Conservation (phyloP, 1,139 yeast species). For the Kurtzmaniella natalensis region DNA sequence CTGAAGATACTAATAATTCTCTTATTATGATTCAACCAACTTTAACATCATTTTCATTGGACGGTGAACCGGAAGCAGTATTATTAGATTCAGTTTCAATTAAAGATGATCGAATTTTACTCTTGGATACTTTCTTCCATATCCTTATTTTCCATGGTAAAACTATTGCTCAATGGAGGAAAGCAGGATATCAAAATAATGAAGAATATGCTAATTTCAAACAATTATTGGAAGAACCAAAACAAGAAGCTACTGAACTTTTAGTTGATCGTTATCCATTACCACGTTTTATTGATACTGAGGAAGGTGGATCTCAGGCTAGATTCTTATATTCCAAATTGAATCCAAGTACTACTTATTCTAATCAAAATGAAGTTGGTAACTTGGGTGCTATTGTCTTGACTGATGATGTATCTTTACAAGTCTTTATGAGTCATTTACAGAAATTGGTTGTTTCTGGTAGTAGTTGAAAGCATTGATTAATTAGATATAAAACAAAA, state of each 20-base stretch:
- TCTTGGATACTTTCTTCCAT: constrained; percentile 94
- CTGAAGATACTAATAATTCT: constrained; percentile 92
- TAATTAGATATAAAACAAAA: too few relatives aligned
- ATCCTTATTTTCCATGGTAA: constrained; percentile 94
- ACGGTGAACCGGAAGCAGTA: constrained; percentile 85
- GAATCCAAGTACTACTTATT: constrained; percentile 87
- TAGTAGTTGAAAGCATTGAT: constrained; percentile 31
- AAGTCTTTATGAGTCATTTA: constrained; percentile 86
- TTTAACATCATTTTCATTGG: constrained; percentile 78
- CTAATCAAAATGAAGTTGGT: constrained; percentile 48
- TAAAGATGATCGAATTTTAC: constrained; percentile 80
- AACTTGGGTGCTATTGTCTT: constrained; percentile 74
- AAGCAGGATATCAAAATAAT: constrained; percentile 88
- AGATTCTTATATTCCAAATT: constrained; percentile 91
- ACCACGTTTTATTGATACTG: constrained; percentile 94
- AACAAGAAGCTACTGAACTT: constrained; percentile 86
- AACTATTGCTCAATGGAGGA: constrained; percentile 94
- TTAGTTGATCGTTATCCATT: constrained; percentile 93
- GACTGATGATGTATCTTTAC: constrained; percentile 92
- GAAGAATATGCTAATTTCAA: constrained; percentile 88
- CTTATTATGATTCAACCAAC: constrained; percentile 97
- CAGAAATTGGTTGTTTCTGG: constrained; percentile 73
- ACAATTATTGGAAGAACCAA: constrained; percentile 81
- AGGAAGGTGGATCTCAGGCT: constrained; percentile 97
- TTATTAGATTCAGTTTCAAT: constrained; percentile 89